Base-by-base conservation (phyloP, 148 eudicot species). In the Amaranthus cruentus region DNA sequence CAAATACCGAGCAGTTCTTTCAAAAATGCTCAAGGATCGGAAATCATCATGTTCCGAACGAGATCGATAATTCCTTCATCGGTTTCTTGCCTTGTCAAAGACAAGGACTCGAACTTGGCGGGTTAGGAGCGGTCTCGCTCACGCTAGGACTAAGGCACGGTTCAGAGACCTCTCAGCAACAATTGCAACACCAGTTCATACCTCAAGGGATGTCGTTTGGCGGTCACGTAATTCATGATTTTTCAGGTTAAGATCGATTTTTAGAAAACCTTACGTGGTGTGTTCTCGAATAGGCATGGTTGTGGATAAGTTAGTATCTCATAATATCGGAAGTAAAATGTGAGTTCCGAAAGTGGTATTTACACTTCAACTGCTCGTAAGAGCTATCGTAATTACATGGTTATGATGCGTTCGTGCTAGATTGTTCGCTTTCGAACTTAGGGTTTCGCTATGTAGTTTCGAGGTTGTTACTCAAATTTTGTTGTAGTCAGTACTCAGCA, bases 101-200 rank as follows among this genome's bases (percentile, higher is more conserved):
- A 28, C 74, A 80, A 11, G 83, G 89, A 38, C 60, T 85, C 8
- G 91, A 85, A 62, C 76, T 77, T 0, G 93, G 90, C 47, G 85
- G 82, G 0, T 58, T 77, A 2, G 84, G 87, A 48, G 75, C 88
- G 0, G 92, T 88, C 28, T 86, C 92, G 14, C 89, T 89, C 50
- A 89, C 93, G 0, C 66, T 89, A 76, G 93, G 93, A 2, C 86
- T 89, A 6, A 77, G 89, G 81, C 93, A 87, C 47, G 89, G 87
- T 68, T 83, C 88, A 3, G 94, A 87, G 66, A 75, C 60, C 13
- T 75, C 69, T 13, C 85, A 81, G n/a, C 86, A 74, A 51, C 85
- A 72, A 57, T 79, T 66, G 56, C 79, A 83, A 51, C 85, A 84
- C 49, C 83, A 80, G 47, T 85, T 81, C 18, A 70, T 80, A 28